Conservation (phyloP, 1,284 basidiomycete species). For the Moesziomyces sp. region DNA sequence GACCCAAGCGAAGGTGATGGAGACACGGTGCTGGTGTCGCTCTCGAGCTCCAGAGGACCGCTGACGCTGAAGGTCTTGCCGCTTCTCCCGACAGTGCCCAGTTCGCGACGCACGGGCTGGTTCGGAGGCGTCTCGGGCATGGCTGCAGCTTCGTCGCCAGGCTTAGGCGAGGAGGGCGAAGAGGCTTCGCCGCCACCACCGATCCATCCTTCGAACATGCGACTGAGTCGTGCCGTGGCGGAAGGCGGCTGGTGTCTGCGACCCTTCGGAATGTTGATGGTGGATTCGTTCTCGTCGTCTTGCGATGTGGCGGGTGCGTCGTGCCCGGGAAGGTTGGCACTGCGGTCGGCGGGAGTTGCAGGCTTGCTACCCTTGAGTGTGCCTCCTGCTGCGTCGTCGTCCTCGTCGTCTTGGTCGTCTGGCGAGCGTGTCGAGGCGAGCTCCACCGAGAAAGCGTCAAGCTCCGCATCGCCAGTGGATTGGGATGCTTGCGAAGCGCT, state of each 20-base stretch:
- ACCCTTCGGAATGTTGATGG: slow-evolving; percentile 26
- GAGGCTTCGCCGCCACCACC: slow-evolving; percentile 25
- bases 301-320: not conserved
- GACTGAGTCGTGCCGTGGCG: slow-evolving; percentile 52
- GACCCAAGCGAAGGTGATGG: slow-evolving; percentile 36
- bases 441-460: slow-evolving; percentile 42
- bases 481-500: not conserved
- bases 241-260: slow-evolving; percentile 38
- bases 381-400: slow-evolving; percentile 30
- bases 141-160: not conserved
- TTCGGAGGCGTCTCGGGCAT: slow-evolving; percentile 38
- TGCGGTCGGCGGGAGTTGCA: slow-evolving; percentile 10
- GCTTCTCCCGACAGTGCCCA: slow-evolving; percentile 34
- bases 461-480: slow-evolving; percentile 42
- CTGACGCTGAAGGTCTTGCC: slow-evolving; percentile 53
- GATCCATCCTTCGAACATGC: slow-evolving; percentile 62
- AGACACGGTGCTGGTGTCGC: slow-evolving; percentile 27
- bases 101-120: slow-evolving; percentile 13
- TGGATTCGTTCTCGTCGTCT: not conserved
- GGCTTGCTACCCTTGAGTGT: slow-evolving; percentile 46
- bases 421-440: slow-evolving; percentile 18
- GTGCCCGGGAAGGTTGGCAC: not conserved
- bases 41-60: slow-evolving; percentile 54
- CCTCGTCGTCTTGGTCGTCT: slow-evolving; percentile 9
- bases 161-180: slow-evolving; percentile 22